Base-by-base conservation (phyloP, 441 rosid species). In the Syzygium syzygioides region DNA sequence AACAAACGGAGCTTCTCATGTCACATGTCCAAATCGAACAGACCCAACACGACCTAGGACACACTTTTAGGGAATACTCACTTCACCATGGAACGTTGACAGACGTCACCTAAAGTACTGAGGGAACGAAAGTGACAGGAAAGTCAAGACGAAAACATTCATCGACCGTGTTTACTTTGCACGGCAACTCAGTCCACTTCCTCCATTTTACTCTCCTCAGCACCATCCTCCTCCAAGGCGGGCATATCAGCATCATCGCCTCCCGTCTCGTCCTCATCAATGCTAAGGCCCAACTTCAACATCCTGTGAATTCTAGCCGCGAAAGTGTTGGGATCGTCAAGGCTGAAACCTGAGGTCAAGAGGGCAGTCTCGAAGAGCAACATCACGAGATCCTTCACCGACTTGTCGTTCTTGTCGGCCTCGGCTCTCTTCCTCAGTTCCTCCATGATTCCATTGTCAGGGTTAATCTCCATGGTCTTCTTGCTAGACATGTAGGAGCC, bases 401-500 rank as follows among this genome's bases (percentile, higher is more conserved):
- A 89, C 45, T 89, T 89, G 68, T 89, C 90, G 9, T 86, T 89
- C 86, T 86, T 89, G 41, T 86, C 88, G 2, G 55, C 84, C 50
- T 89, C 90, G 14, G 90, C 90, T 23, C 90, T 79, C 66, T 79
- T 89, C 86, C 90, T 89, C 62, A 89, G 88, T 80, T 89, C 90
- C 86, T 89, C 90, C 90, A 89, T 89, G 56, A 89, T 89, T 62
- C 90, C 90, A 26, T 89, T 89, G 80, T 89, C 90, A 14, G 90
- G 90, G 57, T 86, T 89, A 41, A 89, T 89, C 86, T 89, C 90
- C 90, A 89, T 89, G 2, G 90, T 89, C 59, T 89, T 89, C 90
- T 89, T 89, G 88, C 90, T 89, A 13, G 90, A 89, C 90, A 86
- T 89, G 90, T 89, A 89, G 54, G 90, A 86, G 64, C 90, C 87